Conservation (phyloP, 2,329 filamentous ascomycete genomes). For the Coniochaeta sp. region DNA sequence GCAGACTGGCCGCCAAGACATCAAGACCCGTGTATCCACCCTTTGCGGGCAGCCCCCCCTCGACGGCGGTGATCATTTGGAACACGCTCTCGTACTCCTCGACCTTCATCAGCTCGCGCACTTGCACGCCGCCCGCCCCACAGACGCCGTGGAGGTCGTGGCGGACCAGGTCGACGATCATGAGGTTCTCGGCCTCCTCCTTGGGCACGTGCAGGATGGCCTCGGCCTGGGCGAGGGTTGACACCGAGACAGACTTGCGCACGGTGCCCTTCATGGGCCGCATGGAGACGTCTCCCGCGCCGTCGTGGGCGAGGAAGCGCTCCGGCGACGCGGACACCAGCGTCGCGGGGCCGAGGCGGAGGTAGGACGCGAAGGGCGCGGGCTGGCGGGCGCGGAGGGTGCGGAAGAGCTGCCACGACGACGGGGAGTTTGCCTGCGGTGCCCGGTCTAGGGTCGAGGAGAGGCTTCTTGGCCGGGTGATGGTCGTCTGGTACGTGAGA, state of each 20-base stretch:
- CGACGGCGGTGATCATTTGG: conserved; percentile 83
- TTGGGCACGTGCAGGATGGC: conserved; percentile 71
- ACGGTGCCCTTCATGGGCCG: conserved; percentile 96
- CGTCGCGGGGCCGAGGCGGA: conserved; percentile 62
- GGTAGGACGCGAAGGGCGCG: conserved; percentile 77
- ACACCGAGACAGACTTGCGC: conserved; percentile 58
- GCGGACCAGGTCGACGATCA: conserved; percentile 96
- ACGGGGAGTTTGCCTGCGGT: conserved; percentile 9
- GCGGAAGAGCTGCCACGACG: conserved; percentile 66
- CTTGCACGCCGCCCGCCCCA: conserved; percentile 63
- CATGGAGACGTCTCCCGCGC: conserved; percentile 61
- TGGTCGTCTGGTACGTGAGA: conserved; percentile 66
- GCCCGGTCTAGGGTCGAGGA: not conserved
- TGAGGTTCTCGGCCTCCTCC: conserved; percentile 91
- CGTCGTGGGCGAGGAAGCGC: conserved; percentile 63
- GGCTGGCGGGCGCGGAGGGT: conserved; percentile 65
- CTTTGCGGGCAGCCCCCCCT: conserved; percentile 50
- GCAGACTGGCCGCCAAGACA: conserved; percentile 69
- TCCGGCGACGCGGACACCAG: conserved; percentile 82
- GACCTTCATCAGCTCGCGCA: conserved; percentile 74
- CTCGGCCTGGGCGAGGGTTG: conserved; percentile 67
- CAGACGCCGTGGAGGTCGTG: conserved; percentile 87
- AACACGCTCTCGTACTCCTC: conserved; percentile 90
- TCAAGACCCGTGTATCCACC: conserved; percentile 56
- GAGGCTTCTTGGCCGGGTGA: conserved; percentile 35